Evolutionary conservation across 345 rosid species (phyloP), one percentile per base, ranked within the genome.

Genomic region (Eucalyptus guilfoylei): DNA sequence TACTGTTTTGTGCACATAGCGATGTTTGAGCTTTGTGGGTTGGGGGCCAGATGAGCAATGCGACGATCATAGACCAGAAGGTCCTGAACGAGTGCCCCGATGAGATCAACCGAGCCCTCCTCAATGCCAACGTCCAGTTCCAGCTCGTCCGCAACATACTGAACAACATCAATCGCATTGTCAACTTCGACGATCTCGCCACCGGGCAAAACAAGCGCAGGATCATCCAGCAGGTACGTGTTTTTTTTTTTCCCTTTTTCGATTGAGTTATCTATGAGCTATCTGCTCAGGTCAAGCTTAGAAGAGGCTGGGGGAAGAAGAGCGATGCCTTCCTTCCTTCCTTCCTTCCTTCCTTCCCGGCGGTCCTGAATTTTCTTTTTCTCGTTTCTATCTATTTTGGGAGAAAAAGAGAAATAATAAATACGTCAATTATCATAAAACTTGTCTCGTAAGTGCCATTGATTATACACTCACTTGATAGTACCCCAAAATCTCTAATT

Each of bases 121-220:
- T 97, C 34, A 97, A 95, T 80, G 89, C 97, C 72, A 98, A 97
- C 92, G 98, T 97, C 37, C 98, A 94, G 34, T 94, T 97, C 92
- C 94, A 95, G 91, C 98, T 97, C 52, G 99, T 97, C 85, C 94
- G 94, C 24, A 96, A 96, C 60, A 97, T 96, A 98, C 96, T 94
- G 88, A 91, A 92, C 88, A 97, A 97, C 86, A 97, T 96, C 86
- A 96, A 96, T 94, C 93, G 93, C 88, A 95, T 97, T 80, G 97
- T 97, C 90, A 97, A 96, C 89, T 95, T 96, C 49, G 96, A 95
- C 42, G 97, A 97, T 85, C 96, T 97, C 37, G 99, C 98, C 50
- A 98, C 98, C 10, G 99, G 99, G 23, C 99, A 96, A 90, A 96
- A 96, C 93, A 95, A 96, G 96, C 95, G 96, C 88, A 91, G n/a